Base-by-base conservation (phyloP, 164 flowering plant genomes). In the Tinospora cordifolia region DNA sequence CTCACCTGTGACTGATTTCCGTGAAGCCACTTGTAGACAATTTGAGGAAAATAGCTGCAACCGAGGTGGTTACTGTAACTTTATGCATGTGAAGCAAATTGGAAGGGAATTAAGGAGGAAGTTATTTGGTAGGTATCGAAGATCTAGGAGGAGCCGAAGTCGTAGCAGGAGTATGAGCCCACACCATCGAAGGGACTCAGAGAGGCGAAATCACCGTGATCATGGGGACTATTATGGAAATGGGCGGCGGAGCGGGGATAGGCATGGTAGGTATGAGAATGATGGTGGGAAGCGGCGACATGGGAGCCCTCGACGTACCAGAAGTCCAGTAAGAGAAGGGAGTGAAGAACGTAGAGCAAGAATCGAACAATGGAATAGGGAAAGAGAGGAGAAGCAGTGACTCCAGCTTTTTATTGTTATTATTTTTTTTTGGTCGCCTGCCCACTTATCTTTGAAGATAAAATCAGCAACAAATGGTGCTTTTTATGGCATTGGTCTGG, bases 331-430 rank as follows among this genome's bases (percentile, higher is more conserved):
- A 14, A 81, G 95, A 75, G 92, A 84, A 72, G 89, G 87, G 27
- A 90, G 95, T 60, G 92, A 84, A 75, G 95, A 90, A 59, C 82
- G 92, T 1, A 83, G 95, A 57, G 92, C 95, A 3, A 83, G 86
- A 74, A 90, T 90, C 72, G 95, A 86, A 71, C 89, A 84, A 67
- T 89, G 95, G 95, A 89, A 89, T 49, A 81, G 90, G 71, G 95
- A 88, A 68, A 80, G 72, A 72, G 92, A 90, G 69, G 85, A 79
- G 77, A 80, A 73, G 49, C 77, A 38, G 62, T 77, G 78, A 79
- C 63, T 54, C 49, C 12, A 44, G 58, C 10, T 57, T 51, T 62
- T 60, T 51, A 5, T 51, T 51, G n/a, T n/a, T n/a, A n/a, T n/a
- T n/a, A n/a, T n/a, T n/a, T n/a, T n/a, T n/a, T n/a, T n/a, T n/a